phyloP scores from a whole-genome alignment of 129 eudicot genomes.

The Flaveria sonorensis region DNA sequence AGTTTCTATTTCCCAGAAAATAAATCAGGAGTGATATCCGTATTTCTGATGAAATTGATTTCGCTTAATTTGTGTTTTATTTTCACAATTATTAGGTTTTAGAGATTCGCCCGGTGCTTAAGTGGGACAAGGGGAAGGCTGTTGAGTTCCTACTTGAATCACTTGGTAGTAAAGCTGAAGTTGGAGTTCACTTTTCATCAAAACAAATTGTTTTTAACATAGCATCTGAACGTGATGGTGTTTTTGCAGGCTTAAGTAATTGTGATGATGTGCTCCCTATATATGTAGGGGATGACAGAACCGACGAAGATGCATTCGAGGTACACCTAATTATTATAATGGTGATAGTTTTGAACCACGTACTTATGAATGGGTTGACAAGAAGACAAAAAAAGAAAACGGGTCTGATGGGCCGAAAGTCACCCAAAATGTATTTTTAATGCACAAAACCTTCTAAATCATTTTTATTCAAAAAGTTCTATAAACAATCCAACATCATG shows the following conservation, averaged over 20 bases:
- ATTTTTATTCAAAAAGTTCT: not conserved
- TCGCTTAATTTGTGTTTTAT: constrained; percentile 4
- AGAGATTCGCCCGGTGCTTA: constrained; percentile 90
- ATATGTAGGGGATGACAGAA: constrained; percentile 89
- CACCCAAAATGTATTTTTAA: not conserved
- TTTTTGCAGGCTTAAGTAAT: constrained; percentile 63
- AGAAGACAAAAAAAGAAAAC: too few species aligned
- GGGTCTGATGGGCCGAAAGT: not conserved
- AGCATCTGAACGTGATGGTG: constrained; percentile 7
- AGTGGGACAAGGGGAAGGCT: constrained; percentile 99
- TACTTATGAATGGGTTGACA: not conserved
- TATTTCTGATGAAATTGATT: not conserved
- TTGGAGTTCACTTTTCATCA: not conserved
- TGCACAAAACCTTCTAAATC: not conserved
- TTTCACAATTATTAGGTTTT: constrained; percentile 49
- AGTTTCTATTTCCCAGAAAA: not conserved
- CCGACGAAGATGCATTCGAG: constrained; percentile 98
- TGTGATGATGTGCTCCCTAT: constrained; percentile 87
- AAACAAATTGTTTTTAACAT: not conserved
- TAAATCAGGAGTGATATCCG: not conserved
- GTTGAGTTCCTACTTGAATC: constrained; percentile 87
- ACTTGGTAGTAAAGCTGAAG: constrained; percentile 58
- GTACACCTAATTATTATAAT: constrained; percentile 36
- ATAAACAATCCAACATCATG: not conserved
- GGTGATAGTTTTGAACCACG: not conserved